Evolutionary conservation across 108 stramenopile species (phyloP), one percentile per base, ranked within the genome.

Genomic region (Stephanodiscus triporus): DNA sequence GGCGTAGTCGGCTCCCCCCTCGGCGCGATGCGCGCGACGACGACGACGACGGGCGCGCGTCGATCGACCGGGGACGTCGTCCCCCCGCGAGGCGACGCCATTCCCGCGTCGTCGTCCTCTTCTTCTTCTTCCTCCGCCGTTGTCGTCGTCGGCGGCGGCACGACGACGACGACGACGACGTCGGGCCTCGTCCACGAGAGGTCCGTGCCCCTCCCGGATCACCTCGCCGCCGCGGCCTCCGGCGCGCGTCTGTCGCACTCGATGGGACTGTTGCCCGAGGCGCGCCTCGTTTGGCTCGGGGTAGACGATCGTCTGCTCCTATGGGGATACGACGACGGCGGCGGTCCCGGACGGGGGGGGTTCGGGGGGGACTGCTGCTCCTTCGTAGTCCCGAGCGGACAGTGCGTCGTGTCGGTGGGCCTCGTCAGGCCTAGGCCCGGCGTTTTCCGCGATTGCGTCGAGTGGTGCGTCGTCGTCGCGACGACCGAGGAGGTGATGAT

Each of bases 251-350:
- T 78, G 9, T 76, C 85, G 6, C 75, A 67, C 3, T 78, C 91
- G n/a, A 98, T 98, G 98, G 98, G 98, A 22, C 54, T 99, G 29
- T 82, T 97, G 48, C 89, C 92, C 45, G 86, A 96, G 38, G 96
- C 92, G 9, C 63, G 91, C 70, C 77, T 97, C 58, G 98, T 89
- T 9, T 99, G 98, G 98, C 73, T 97, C 84, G 89, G 84, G 55
- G 82, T 93, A 38, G 98, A 99, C 72, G 88, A 95, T 53, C 84
- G 73, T 9, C 80, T 99, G 10, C 97, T 88, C 55, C 67, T 99
- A 34, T 99, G 97, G 98, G 75, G 91, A 34, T 95, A 92, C 55
- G n/a, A n/a, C n/a, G n/a, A n/a, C n/a, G n/a, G n/a, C n/a, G n/a
- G n/a, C n/a, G 23, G 45, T 29, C 16, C 43, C 48, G 34, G 55